Evolutionary conservation across 352 stramenopile genomes (phyloP).

Genomic region (Globisporangium spiculum): DNA sequence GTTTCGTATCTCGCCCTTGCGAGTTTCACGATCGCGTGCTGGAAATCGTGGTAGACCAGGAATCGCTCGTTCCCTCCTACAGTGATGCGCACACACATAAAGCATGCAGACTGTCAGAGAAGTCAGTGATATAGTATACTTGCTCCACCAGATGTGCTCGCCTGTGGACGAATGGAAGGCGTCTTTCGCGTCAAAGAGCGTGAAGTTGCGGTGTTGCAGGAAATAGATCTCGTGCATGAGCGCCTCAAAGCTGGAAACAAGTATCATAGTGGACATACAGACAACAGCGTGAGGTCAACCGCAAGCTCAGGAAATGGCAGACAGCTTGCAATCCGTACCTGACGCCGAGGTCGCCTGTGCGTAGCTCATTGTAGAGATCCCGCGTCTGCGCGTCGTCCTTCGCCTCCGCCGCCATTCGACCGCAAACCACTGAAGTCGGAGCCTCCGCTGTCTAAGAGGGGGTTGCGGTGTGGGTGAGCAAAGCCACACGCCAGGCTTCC

Average conservation of each 20-base stretch:
- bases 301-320: not conserved
- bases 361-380: slow-evolving; percentile 52
- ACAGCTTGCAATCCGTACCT: slow-evolving; percentile 19
- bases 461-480: too few relatives aligned
- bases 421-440: not conserved
- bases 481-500: too few relatives aligned
- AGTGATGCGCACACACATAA: too few relatives aligned
- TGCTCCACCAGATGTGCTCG: slow-evolving; percentile 1
- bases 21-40: slow-evolving; percentile 47
- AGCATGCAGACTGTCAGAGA: not conserved
- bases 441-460: too few relatives aligned
- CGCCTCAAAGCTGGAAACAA: slow-evolving; percentile 30
- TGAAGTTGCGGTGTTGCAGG: slow-evolving; percentile 58
- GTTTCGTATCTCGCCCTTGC: slow-evolving; percentile 9
- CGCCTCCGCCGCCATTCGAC: slow-evolving; percentile 17
- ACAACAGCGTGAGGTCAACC: not conserved
- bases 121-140: not conserved
- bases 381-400: slow-evolving; percentile 38
- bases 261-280: too few relatives aligned
- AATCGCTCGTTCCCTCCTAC: slow-evolving; percentile 41
- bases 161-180: slow-evolving; percentile 57
- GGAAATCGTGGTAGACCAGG: slow-evolving; percentile 56
- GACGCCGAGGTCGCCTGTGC: slow-evolving; percentile 48
- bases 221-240: slow-evolving; percentile 56
- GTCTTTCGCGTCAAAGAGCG: slow-evolving; percentile 61